Evolutionary conservation across 208 protist genomes (phyloP).

Genomic region (Crithidia sp.): DNA sequence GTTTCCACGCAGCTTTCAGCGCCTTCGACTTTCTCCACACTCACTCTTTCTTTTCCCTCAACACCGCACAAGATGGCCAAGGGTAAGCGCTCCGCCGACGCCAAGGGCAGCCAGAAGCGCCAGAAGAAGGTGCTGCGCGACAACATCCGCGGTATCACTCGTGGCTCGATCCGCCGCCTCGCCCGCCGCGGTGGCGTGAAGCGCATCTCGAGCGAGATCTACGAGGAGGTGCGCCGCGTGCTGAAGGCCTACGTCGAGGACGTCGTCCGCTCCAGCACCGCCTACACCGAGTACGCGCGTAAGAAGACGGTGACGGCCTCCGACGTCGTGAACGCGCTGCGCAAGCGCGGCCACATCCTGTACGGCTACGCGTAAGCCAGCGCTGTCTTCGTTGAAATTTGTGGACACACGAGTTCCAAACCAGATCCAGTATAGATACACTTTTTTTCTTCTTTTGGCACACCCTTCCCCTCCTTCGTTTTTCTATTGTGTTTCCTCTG

Average conservation of each 20-base stretch:
- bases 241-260: constrained; percentile 86
- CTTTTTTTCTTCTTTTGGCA: no score
- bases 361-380: constrained; percentile 80
- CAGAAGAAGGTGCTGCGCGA: constrained; percentile 89
- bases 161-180: constrained; percentile 88
- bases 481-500: no score
- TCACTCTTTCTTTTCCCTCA: no score
- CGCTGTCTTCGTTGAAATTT: no score
- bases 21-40: no score
- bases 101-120: constrained; percentile 80
- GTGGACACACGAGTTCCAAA: no score
- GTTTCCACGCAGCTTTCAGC: no score
- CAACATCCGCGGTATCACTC: constrained; percentile 87
- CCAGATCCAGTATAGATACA: no score
- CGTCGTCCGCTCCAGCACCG: constrained; percentile 79
- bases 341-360: constrained; percentile 86
- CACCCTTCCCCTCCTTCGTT: no score
- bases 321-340: constrained; percentile 89
- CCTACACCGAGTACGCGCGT: constrained; percentile 85
- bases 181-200: constrained; percentile 93
- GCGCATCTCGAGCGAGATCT: constrained; percentile 81
- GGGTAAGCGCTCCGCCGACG: constrained; percentile 73
- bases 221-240: constrained; percentile 77
- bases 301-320: constrained; percentile 83
- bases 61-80: constrained; percentile 51